A percentile compares a stretch with the other conserved stretches of the same genome.
Evolutionary conservation across 208 protist species (phyloP).

Genomic region (Acanthamoeba royreba): DNA sequence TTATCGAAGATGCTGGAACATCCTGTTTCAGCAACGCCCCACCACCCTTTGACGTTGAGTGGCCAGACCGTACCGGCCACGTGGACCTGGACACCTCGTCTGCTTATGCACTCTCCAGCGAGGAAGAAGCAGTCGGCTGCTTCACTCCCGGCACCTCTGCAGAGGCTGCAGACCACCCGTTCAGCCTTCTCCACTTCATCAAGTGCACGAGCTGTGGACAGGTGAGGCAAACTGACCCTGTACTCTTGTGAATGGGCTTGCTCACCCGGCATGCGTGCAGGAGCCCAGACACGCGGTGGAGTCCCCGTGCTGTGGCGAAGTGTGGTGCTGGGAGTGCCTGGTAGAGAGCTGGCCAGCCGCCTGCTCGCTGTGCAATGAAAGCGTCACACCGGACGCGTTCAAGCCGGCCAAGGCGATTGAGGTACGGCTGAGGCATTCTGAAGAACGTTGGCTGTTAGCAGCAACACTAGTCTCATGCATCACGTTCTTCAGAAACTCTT

Average conservation of each 20-base stretch:
- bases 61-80: no score
- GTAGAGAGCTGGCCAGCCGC: not conserved
- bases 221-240: not conserved
- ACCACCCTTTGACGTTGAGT: no score
- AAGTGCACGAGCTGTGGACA: not conserved
- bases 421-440: no score
- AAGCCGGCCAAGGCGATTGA: not conserved
- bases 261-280: not conserved
- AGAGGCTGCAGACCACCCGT: not conserved
- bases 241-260: not conserved
- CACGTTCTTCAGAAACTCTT: not conserved
- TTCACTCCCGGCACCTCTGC: no score
- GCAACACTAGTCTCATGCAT: not conserved
- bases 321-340: not conserved
- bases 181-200: not conserved
- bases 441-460: no score
- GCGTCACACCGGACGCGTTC: not conserved
- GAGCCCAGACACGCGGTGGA: not conserved
- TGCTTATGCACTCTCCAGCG: no score
- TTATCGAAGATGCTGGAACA: no score
- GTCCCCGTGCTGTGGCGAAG: not conserved
- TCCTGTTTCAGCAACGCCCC: no score
- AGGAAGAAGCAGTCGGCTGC: not conserved
- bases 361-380: not conserved
- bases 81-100: not conserved